Evolutionary conservation across 768 basidiomycete genomes (phyloP).

Genomic region (Boletus coccyginus): DNA sequence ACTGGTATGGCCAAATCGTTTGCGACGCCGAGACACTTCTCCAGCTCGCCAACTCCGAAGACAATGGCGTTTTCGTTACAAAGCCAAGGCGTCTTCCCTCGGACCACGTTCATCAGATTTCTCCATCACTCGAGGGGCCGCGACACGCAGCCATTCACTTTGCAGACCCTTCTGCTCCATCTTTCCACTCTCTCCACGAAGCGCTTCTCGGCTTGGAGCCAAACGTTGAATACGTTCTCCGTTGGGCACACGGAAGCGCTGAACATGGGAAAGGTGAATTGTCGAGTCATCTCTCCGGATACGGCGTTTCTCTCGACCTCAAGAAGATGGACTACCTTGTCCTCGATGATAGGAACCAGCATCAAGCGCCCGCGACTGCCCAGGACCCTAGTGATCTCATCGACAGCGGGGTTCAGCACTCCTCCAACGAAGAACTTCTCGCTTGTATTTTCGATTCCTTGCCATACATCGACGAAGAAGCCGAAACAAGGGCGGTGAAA

Average conservation of each 20-base stretch:
- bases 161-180: conserved; percentile 58
- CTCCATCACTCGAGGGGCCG: conserved; percentile 44
- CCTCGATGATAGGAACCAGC: conserved; percentile 72
- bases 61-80: conserved; percentile 30
- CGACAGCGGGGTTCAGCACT: conserved; percentile 6
- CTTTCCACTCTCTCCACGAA: conserved; percentile 69
- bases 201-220: conserved; percentile 53
- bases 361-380: neutral
- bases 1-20: conserved; percentile 74
- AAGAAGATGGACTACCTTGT: conserved; percentile 98
- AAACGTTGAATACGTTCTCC: conserved; percentile 69
- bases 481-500: conserved; percentile 35
- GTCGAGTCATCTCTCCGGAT: conserved; percentile 68
- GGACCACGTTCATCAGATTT: conserved; percentile 70
- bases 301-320: conserved; percentile 87
- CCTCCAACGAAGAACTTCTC: conserved; percentile 20
- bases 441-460: conserved; percentile 31
- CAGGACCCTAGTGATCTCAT: neutral
- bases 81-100: conserved; percentile 56
- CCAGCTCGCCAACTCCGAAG: conserved; percentile 49
- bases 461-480: conserved; percentile 26
- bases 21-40: conserved; percentile 64
- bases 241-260: conserved; percentile 34
- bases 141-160: conserved; percentile 75
- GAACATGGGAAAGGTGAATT: conserved; percentile 37